Base-by-base conservation (phyloP, 2,329 filamentous ascomycete species). In the Monosporascus sp. region DNA sequence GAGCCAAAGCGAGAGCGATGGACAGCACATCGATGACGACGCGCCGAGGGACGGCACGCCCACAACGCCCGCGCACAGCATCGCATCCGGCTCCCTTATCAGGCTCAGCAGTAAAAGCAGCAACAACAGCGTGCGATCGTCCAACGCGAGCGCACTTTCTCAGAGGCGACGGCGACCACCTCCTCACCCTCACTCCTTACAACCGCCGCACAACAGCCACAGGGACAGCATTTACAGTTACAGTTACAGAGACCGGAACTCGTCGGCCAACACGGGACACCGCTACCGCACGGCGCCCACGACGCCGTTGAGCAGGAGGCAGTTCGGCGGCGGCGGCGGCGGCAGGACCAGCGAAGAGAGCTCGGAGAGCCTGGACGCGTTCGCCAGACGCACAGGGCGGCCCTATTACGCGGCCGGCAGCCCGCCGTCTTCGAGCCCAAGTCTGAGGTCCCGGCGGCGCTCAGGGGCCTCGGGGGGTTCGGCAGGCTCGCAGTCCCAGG, bases 221-320 rank as follows among this genome's bases (percentile, higher is more conserved):
- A 27, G 38, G 34, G 58, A 57, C 37, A 72, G 69, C 59, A 68
- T 67, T 14, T 62, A 34, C 31, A 34, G 31, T 14, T 14, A 34
- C 31, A 34, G 31, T 5, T 34, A 34, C 31, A 14, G 31, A 1
- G 65, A 61, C 50, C 72, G 74, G 27, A 70, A 70, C 38, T 70
- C 74, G 17, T 79, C 76, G 6, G 69, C 70, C 6, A 70, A 69
- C 25, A 74, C 72, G 7, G 72, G 74, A 70, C 70, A 68, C 44
- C 67, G 73, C 22, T 82, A 76, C 57, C 70, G 73, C 50, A 81
- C 79, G 6, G 79, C 79, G 17, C 79, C 79, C 0, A 80, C 77
- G n/a, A 81, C 79, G 25, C 73, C 78, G 6, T 72, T 70, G 45
- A 79, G 76, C 47, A 17, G 59, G 68, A 11, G 65, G 60, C 17